Conservation (phyloP, 1,284 basidiomycete species). For the Ustanciosporium gigantosporum region DNA sequence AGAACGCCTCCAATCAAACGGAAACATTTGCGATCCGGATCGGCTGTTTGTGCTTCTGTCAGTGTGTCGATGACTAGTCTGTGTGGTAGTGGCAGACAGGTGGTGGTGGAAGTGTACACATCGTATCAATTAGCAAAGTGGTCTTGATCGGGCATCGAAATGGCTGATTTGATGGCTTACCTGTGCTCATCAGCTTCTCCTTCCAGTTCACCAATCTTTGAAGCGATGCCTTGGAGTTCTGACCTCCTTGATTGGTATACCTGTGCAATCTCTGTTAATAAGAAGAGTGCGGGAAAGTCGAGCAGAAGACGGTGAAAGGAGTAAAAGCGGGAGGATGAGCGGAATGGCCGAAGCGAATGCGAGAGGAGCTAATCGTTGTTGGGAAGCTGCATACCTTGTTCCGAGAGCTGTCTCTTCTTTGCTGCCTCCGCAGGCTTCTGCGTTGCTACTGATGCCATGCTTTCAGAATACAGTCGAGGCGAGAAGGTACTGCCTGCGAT, state of each 20-base stretch:
- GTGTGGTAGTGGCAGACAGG: slow-evolving; percentile 1
- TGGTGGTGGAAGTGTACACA: no score
- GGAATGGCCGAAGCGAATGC: neutral
- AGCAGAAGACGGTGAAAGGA: no score
- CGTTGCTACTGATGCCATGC: slow-evolving; percentile 24
- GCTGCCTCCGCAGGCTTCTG: slow-evolving; percentile 12
- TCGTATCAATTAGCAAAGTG: no score
- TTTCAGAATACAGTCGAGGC: no score
- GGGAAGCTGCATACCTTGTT: slow-evolving; percentile 36
- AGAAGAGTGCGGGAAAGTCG: neutral
- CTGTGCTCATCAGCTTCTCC: slow-evolving; percentile 58
- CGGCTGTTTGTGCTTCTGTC: slow-evolving; percentile 66
- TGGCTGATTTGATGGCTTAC: no score
- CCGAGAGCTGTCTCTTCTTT: slow-evolving; percentile 28
- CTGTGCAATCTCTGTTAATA: slow-evolving; percentile 40
- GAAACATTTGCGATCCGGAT: slow-evolving; percentile 92
- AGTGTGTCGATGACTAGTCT: slow-evolving; percentile 89
- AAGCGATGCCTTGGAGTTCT: slow-evolving; percentile 56
- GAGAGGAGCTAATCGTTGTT: neutral
- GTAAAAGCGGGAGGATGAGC: neutral
- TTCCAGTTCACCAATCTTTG: slow-evolving; percentile 59
- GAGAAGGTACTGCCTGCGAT: no score
- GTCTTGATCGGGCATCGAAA: no score
- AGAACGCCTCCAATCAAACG: slow-evolving; percentile 93
- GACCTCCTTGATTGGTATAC: slow-evolving; percentile 43